Conservation (phyloP, 2,329 filamentous ascomycete species). For the Aspergillus fructus region DNA sequence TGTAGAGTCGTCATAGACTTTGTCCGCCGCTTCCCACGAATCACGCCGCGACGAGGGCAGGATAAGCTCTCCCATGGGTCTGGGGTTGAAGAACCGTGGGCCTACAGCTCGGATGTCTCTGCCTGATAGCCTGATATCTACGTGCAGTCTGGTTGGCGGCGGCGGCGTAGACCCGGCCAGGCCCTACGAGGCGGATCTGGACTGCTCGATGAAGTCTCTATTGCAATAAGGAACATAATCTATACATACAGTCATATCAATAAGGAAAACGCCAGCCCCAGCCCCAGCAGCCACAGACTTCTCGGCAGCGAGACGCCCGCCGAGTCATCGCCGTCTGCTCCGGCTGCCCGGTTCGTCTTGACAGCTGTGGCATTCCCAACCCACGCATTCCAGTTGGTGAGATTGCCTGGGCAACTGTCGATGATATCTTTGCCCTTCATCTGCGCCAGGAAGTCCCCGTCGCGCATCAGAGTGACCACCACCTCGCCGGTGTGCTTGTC, state of each 20-base stretch:
- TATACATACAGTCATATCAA: too few species aligned
- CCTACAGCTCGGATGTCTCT: too few species aligned
- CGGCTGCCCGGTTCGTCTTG: background rate
- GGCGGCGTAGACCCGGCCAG: too few species aligned
- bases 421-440: slow-evolving; percentile 27
- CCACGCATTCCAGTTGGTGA: slow-evolving; percentile 40
- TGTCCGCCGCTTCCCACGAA: too few species aligned
- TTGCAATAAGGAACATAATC: too few species aligned
- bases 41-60: too few species aligned
- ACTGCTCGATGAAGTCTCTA: too few species aligned
- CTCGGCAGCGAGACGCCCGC: background rate
- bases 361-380: slow-evolving; percentile 27
- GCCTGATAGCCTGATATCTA: too few species aligned
- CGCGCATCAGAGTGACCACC: slow-evolving; percentile 26
- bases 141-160: too few species aligned
- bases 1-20: background rate
- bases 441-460: slow-evolving; percentile 19
- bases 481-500: slow-evolving; percentile 24
- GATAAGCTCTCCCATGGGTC: background rate
- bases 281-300: background rate
- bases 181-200: too few species aligned
- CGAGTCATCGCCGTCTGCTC: background rate
- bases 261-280: background rate
- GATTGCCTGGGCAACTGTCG: slow-evolving; percentile 19
- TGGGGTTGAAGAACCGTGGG: too few species aligned